A percentile compares a stretch with the other conserved stretches of the same genome.
phyloP scores from a whole-genome alignment of 2,329 filamentous ascomycete genomes.

The Botrytis fragariae region DNA sequence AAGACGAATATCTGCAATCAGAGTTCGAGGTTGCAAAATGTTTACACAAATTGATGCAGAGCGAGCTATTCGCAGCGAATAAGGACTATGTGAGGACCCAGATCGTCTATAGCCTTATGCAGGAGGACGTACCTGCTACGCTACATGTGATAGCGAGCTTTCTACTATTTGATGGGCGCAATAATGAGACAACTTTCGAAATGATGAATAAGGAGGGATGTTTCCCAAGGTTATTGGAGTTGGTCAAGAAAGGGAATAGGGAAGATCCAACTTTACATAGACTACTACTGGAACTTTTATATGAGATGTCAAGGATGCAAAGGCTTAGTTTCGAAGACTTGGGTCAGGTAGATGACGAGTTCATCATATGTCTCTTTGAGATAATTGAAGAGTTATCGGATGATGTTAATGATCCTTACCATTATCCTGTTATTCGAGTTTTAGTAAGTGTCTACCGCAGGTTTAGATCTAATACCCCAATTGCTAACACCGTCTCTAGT shows the following conservation, averaged over 20 bases:
- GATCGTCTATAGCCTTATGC: slow-evolving; percentile 84
- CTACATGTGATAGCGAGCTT: slow-evolving; percentile 81
- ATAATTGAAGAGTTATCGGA: slow-evolving; percentile 86
- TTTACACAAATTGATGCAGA: slow-evolving; percentile 73
- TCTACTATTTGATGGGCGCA: slow-evolving; percentile 80
- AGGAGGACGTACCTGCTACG: slow-evolving; percentile 82
- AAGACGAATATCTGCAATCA: slow-evolving; percentile 70
- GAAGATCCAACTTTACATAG: slow-evolving; percentile 72
- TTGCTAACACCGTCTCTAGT: slow-evolving; percentile 48
- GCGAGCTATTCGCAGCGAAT: slow-evolving; percentile 70
- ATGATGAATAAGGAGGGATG: slow-evolving; percentile 84
- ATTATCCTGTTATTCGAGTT: slow-evolving; percentile 91
- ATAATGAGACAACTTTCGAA: slow-evolving; percentile 74
- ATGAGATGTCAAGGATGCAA: slow-evolving; percentile 95
- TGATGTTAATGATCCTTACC: slow-evolving; percentile 88
- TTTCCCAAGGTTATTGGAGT: slow-evolving; percentile 78
- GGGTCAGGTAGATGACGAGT: slow-evolving; percentile 72
- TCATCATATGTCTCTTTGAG: slow-evolving; percentile 78
- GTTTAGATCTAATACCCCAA: background rate
- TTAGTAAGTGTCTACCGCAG: slow-evolving; percentile 57
- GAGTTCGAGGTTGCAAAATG: slow-evolving; percentile 80
- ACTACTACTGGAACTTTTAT: slow-evolving; percentile 81
- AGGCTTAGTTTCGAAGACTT: slow-evolving; percentile 74
- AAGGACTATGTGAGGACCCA: slow-evolving; percentile 87
- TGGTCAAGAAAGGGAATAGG: slow-evolving; percentile 65